These are phyloP conservation scores for Xylariaceae sp. DNA, from an alignment of 2,329 filamentous ascomycete genomes.

Conservation along the genomic window DNA sequence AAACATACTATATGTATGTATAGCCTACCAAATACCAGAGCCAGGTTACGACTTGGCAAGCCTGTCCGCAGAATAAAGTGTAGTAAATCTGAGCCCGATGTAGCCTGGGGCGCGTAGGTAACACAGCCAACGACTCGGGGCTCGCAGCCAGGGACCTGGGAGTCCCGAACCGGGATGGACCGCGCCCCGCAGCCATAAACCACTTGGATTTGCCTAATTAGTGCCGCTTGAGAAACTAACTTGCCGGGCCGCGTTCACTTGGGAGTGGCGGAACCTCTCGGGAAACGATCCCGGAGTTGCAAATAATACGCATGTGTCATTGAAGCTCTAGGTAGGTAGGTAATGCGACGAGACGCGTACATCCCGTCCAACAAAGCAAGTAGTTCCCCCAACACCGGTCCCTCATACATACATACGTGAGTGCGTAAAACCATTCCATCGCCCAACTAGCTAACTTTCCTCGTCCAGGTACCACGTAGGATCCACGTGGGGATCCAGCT, in stretches of 20 bases:
- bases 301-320: too few relatives aligned
- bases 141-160: neutral
- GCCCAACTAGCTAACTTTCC: constrained; percentile 4
- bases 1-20: too few relatives aligned
- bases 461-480: constrained; percentile 48
- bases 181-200: neutral
- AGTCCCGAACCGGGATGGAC: neutral
- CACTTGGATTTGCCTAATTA: neutral
- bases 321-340: too few relatives aligned
- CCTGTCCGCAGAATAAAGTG: neutral
- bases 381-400: neutral
- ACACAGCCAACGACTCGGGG: neutral
- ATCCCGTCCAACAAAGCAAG: too few relatives aligned
- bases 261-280: too few relatives aligned
- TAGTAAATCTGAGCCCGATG: neutral
- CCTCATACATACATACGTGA: neutral
- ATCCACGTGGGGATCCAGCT: constrained; percentile 43
- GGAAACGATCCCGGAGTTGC: too few relatives aligned
- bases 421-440: neutral
- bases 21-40: too few relatives aligned
- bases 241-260: too few relatives aligned
- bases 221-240: too few relatives aligned
- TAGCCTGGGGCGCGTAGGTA: neutral
- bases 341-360: too few relatives aligned
- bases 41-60: too few relatives aligned